phyloP scores from a whole-genome alignment of 2,329 filamentous ascomycete genomes.

The Colletotrichum magnum region DNA sequence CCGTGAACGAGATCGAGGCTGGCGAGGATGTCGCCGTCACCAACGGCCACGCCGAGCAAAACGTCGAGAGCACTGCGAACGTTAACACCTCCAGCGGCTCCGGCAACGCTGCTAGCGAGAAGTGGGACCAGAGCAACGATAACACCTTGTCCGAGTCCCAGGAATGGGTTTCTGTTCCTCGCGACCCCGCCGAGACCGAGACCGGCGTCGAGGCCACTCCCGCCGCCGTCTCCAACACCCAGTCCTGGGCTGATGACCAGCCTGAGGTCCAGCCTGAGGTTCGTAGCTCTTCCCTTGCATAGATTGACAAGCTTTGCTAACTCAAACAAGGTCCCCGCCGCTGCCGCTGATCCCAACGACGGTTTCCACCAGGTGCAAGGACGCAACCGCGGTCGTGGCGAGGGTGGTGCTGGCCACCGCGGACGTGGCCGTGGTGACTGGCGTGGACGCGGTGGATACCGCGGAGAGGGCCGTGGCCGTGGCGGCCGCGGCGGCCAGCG shows the following conservation, averaged over 20 bases:
- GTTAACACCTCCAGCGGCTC: constrained; percentile 65
- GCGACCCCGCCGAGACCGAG: constrained; percentile 82
- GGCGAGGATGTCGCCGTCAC: constrained; percentile 56
- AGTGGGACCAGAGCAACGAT: constrained; percentile 72
- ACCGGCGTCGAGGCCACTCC: constrained; percentile 74
- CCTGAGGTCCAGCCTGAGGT: constrained; percentile 67
- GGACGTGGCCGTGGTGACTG: constrained; percentile 62
- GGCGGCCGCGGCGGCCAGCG: constrained; percentile 56
- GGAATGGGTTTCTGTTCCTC: constrained; percentile 77
- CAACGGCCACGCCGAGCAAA: constrained; percentile 60
- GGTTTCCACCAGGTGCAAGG: constrained; percentile 81
- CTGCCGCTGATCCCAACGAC: constrained; percentile 65
- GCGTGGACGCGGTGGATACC: constrained; percentile 65
- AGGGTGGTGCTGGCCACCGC: constrained; percentile 56
- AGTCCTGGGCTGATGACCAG: constrained; percentile 88
- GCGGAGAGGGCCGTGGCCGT: constrained; percentile 62
- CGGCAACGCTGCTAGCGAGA: constrained; percentile 74
- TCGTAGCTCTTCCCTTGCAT: constrained; percentile 41
- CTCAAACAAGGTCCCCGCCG: constrained; percentile 47
- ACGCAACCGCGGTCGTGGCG: constrained; percentile 70
- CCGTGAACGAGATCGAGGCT: constrained; percentile 76
- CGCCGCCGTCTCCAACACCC: constrained; percentile 66
- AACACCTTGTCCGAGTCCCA: constrained; percentile 61
- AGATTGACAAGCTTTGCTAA: constrained; percentile 11
- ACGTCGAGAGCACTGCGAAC: constrained; percentile 61